Base-by-base conservation (phyloP, 1,139 yeast genomes). In the Entelexis paramagnoliae region DNA sequence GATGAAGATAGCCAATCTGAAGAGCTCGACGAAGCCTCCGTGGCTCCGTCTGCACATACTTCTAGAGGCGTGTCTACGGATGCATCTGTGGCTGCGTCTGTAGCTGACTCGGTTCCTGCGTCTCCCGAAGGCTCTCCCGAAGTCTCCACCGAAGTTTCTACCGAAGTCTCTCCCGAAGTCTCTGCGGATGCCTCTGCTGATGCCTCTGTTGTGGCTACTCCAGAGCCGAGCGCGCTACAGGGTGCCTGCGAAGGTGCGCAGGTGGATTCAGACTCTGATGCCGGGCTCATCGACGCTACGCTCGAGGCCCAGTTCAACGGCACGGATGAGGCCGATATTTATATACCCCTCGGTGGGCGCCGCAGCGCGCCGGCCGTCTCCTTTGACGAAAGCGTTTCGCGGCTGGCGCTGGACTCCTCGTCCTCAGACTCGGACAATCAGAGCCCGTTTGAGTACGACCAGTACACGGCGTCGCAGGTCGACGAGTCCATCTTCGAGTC, bases 371-470 rank as follows among this genome's bases (percentile, higher is more conserved):
- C 43, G 22, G 32, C 17, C 13, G 7, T 6, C 4, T 28, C 32
- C 14, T 30, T 42, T 20, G 46, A 42, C 20, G 46, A 42, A 19
- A 42, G 38, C 29, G 46, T 42, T 8, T 42, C 46, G 14, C 36
- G 46, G 20, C 36, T 42, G 3, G 46, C 46, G 8, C 10, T 42
- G 4, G 36, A 32, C 36, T 20, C 46, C 36, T 20, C 46, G 38
- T 42, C 46, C 5, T 42, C 46, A 3, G 46, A 42, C 46, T 42
- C 46, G 17, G 46, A 41, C 14, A 24, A 16, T 10, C 26, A 20
- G 11, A 32, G 36, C 29, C 36, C 46, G 9, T 42, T 42, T 13
- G 46, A 42, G 46, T 42, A 42, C 46, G 46, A 42, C 19, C 46
- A 14, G 29, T 42, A 42, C 29, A 42, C 13, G 4, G 46, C 46